Evolutionary conservation across 2,329 filamentous ascomycete species (phyloP).

Genomic region (Cladorrhinum sp.): DNA sequence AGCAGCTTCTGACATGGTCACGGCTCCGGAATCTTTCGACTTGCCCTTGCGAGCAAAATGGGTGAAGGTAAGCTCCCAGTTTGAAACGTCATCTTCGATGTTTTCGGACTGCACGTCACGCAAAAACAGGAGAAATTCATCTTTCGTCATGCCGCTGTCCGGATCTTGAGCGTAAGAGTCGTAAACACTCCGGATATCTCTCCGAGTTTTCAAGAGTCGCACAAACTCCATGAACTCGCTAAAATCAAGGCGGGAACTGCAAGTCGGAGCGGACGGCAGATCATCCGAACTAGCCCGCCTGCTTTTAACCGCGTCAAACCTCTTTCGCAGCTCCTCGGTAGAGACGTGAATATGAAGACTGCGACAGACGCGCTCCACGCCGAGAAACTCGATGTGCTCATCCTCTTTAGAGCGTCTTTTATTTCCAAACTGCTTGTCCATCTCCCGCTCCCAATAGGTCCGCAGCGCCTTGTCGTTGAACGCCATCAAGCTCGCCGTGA

Average conservation of each 20-base stretch:
- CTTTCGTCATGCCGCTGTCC: slow-evolving; percentile 63
- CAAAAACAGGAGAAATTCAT: slow-evolving; percentile 76
- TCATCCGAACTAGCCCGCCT: slow-evolving; percentile 17
- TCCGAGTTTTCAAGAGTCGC: slow-evolving; percentile 74
- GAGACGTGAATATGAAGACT: slow-evolving; percentile 91
- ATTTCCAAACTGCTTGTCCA: slow-evolving; percentile 64
- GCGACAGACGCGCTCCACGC: slow-evolving; percentile 80
- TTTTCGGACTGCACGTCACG: slow-evolving; percentile 72
- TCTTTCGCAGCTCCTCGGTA: slow-evolving; percentile 66
- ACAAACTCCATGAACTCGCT: slow-evolving; percentile 82
- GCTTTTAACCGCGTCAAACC: slow-evolving; percentile 54
- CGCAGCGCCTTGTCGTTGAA: slow-evolving; percentile 80
- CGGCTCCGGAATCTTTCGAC: slow-evolving; percentile 44
- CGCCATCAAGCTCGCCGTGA: slow-evolving; percentile 85
- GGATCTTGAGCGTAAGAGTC: slow-evolving; percentile 56
- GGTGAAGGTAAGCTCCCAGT: slow-evolving; percentile 72
- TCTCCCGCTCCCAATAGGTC: slow-evolving; percentile 82
- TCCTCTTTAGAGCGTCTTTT: slow-evolving; percentile 51
- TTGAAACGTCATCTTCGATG: slow-evolving; percentile 59
- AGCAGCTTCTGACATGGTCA: slow-evolving; percentile 71
- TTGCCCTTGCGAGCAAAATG: slow-evolving; percentile 63
- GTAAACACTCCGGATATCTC: slow-evolving; percentile 76
- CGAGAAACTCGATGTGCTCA: slow-evolving; percentile 72
- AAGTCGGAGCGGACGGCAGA: slow-evolving; percentile 35
- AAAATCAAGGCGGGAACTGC: slow-evolving; percentile 68